phyloP scores from a whole-genome alignment of 257 asterid species.

The Gynochthodes officinalis region DNA sequence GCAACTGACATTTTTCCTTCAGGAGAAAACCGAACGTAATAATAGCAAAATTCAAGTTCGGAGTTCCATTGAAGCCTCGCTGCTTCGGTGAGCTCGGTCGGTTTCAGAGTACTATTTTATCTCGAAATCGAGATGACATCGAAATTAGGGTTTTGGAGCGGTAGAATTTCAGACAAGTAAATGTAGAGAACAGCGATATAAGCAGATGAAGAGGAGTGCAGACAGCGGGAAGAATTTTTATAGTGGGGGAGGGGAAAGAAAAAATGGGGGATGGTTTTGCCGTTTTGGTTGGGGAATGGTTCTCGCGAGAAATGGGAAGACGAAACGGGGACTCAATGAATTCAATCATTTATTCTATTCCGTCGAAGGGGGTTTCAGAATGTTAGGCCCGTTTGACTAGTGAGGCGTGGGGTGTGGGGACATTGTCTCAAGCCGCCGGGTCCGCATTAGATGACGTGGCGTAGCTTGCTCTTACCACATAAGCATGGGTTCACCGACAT shows the following conservation, averaged over 20 bases:
- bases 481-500: too few species aligned
- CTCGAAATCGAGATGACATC: neutral
- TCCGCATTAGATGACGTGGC: constrained; percentile 19
- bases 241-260: neutral
- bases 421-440: constrained; percentile 18
- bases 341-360: too few species aligned
- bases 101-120: neutral
- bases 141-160: neutral
- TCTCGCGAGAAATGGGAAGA: constrained; percentile 3
- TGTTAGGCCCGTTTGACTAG: constrained; percentile 1
- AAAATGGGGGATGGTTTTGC: neutral
- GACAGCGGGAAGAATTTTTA: neutral
- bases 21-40: neutral
- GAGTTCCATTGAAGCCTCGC: neutral
- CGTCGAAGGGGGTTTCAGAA: constrained; percentile 9
- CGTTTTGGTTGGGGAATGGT: neutral
- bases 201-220: neutral
- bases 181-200: neutral
- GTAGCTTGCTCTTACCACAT: neutral
- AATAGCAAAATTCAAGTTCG: constrained; percentile 5
- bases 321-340: too few species aligned
- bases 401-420: neutral
- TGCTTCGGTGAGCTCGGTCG: neutral
- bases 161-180: neutral
- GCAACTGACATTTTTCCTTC: constrained; percentile 57